Base-by-base conservation (phyloP, 108 stramenopile species). In the Seminavis robusta region DNA sequence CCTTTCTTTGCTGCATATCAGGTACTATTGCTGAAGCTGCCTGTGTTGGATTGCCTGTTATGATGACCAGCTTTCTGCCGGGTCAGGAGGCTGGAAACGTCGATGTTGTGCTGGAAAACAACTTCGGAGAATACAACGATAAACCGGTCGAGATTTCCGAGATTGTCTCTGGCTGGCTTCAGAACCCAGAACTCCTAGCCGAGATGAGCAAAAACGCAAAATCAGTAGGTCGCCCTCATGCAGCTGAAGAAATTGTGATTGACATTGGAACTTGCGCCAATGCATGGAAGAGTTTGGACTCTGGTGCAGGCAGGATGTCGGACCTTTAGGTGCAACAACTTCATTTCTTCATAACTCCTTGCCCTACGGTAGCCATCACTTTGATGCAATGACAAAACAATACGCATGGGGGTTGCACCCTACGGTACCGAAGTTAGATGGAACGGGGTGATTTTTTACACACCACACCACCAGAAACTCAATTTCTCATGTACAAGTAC, bases 21-120 rank as follows among this genome's bases (percentile, higher is more conserved):
- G n/a, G 97, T 20, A 98, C 95, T 6, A 98, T 98, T 38, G 97
- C 97, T 13, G 97, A 98, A 69, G 95, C 97, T 17, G 92, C 91
- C 3, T 66, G 90, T 11, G 64, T 95, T 20, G 94, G 95, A 1
- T 53, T 98, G 3, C 97, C 97, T 2, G 49, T 95, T 19, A 86
- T 98, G 86, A 76, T 98, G 29, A 94, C 94, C 52, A 77, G 78
- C 57, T 95, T 74, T 63, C 49, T 92, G 25, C 90, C 90, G 1
- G 90, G 90, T 0, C 90, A 92, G 68, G 90, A 92, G 67, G 90
- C 83, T 15, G 90, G 90, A 0, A 92, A 92, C 57, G 85, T 92
- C 23, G 90, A 88, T 56, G 79, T 86, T 40, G 90, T 88, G 0
- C 41, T 86, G 27, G 84, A 88, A 54, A 65, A 63, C 16, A 79